Base-by-base conservation (phyloP, 2,329 filamentous ascomycete genomes). In the Dendrostoma leiphaemia region DNA sequence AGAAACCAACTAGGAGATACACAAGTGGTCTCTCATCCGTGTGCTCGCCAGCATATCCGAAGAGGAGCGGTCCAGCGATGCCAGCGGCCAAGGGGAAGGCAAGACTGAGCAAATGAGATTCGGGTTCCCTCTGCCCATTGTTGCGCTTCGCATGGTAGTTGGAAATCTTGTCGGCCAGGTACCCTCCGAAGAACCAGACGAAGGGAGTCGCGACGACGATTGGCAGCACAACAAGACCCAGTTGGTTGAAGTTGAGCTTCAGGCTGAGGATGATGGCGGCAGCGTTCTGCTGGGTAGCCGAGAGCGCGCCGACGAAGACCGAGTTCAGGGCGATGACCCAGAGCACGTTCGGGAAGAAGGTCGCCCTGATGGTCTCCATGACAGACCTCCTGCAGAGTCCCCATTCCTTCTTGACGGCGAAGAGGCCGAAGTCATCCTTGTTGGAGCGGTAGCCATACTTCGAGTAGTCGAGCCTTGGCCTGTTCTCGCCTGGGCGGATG, bases 331-430 rank as follows among this genome's bases (percentile, higher is more conserved):
- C 37, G 28, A 61, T 56, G 21, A 54, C 54, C 54, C 62, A 64
- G 3, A 59, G 24, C n/a, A 64, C 58, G 37, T 59, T 58, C 4
- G 62, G 62, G 51, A 63, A 64, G 8, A 60, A 21, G 10, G 57
- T 58, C 15, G 55, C 57, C 43, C 56, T 60, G 38, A 61, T 19
- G 6, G 60, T 59, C 21, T 60, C 43, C 17, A 56, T 34, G 17
- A 64, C 24, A 17, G 61, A 53, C 37, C 32, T 34, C 8, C 26
- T 51, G 19, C 57, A 58, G 13, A 52, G 32, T 13, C 37, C n/a
- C 61, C 61, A 64, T 45, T 62, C 53, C 10, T 46, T 48, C 15
- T 48, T 50, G 15, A 54, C 50, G 17, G 47, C 51, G 45, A 60
- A 60, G 43, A 64, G 12, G 10, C 57, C 60, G 17, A 62, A 51